These are phyloP conservation scores for Elasticomyces elasticus DNA, from an alignment of 495 filamentous ascomycete genomes.

Conservation along the genomic window DNA sequence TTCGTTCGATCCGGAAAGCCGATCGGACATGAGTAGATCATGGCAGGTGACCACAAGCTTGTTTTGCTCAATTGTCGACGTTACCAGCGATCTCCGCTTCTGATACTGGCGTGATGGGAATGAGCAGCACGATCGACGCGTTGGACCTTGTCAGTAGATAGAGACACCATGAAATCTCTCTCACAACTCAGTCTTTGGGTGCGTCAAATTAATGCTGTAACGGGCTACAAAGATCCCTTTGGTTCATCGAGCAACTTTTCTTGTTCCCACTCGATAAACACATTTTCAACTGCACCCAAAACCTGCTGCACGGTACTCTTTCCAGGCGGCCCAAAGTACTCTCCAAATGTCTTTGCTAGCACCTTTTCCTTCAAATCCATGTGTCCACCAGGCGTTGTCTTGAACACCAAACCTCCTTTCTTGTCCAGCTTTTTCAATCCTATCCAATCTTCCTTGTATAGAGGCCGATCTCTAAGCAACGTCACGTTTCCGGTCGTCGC, in stretches of 20 bases:
- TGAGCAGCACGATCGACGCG: too few species aligned
- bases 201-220: too few species aligned
- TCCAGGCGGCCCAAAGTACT: slow-evolving; percentile 65
- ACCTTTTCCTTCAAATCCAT: slow-evolving; percentile 68
- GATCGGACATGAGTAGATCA: slow-evolving; percentile 16
- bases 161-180: too few species aligned
- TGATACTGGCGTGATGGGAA: too few species aligned
- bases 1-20: slow-evolving; percentile 5
- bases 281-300: background rate
- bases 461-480: slow-evolving; percentile 53
- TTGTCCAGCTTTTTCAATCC: slow-evolving; percentile 74
- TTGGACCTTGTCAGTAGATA: too few species aligned
- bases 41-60: too few species aligned
- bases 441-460: slow-evolving; percentile 92
- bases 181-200: too few species aligned
- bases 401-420: slow-evolving; percentile 67
- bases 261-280: background rate
- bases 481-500: slow-evolving; percentile 51
- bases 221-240: too few species aligned
- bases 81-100: too few species aligned
- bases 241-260: background rate
- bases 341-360: slow-evolving; percentile 55
- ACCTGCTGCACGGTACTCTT: background rate
- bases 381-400: slow-evolving; percentile 60
- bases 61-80: too few species aligned